A percentile compares a stretch with the other conserved stretches of the same genome.
Evolutionary conservation across 345 rosid species (phyloP).

Genomic region (Leavenworthia alabamica): DNA sequence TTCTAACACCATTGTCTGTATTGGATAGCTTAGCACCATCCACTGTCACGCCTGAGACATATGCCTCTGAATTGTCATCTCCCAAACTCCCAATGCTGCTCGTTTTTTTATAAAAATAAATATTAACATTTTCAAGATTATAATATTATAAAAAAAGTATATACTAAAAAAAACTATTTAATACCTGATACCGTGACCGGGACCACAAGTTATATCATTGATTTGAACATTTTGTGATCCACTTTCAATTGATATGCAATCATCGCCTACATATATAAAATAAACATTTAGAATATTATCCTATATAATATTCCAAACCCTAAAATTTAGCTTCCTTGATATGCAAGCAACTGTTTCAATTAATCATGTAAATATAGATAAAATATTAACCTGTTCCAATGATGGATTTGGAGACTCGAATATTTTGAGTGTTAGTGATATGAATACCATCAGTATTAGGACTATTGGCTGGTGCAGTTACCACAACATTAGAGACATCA

Average conservation of each 20-base stretch:
- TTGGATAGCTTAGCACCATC: slow-evolving; percentile 57
- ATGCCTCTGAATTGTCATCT: slow-evolving; percentile 38
- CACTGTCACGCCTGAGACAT: slow-evolving; percentile 64
- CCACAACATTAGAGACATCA: slow-evolving; percentile 38
- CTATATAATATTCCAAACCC: not conserved
- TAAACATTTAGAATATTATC: not conserved
- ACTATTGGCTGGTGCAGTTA: slow-evolving; percentile 53
- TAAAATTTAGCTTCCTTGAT: slow-evolving; percentile 27
- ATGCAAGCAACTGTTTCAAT: slow-evolving; percentile 54
- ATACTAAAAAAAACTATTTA: not conserved
- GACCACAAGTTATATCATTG: slow-evolving; percentile 30
- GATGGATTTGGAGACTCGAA: slow-evolving; percentile 39
- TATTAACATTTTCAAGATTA: not conserved
- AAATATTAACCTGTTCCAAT: slow-evolving; percentile 54
- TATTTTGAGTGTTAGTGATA: slow-evolving; percentile 54
- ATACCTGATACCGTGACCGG: slow-evolving; percentile 34
- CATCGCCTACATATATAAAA: slow-evolving; percentile 52
- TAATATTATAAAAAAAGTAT: not conserved
- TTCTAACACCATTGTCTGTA: slow-evolving; percentile 75
- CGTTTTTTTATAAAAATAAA: not conserved
- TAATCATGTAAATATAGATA: not conserved
- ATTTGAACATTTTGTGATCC: slow-evolving; percentile 30
- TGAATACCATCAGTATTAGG: slow-evolving; percentile 96
- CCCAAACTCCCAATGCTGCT: slow-evolving; percentile 85
- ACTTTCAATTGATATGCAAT: slow-evolving; percentile 60